Evolutionary conservation across 169 alveolate genomes (phyloP).

Genomic region (Cryptosporidium meleagridis): DNA sequence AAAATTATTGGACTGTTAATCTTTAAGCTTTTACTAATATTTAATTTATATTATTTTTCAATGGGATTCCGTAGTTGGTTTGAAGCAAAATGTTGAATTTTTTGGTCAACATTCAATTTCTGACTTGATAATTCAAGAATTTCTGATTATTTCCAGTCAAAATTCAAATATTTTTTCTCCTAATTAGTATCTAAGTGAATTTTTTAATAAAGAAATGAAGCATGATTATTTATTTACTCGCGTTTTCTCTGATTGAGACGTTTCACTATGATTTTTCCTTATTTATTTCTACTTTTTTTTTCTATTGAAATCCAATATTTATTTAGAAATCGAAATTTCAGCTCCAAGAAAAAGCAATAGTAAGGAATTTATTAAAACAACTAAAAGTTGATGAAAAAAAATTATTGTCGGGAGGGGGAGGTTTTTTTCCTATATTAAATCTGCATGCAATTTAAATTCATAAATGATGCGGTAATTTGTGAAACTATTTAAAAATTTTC

Average conservation of each 20-base stretch:
- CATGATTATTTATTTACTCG: background rate
- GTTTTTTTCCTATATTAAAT: background rate
- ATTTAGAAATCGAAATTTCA: too few relatives aligned
- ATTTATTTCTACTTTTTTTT: too few relatives aligned
- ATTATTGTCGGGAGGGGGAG: background rate
- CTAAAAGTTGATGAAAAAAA: too few relatives aligned
- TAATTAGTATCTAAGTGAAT: background rate
- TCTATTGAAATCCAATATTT: too few relatives aligned
- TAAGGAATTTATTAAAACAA: too few relatives aligned
- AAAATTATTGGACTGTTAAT: background rate
- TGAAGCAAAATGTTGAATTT: background rate
- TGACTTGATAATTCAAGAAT: background rate
- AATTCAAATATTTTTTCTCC: background rate
- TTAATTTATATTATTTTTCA: background rate
- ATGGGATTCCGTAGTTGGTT: slow-evolving; percentile 11
- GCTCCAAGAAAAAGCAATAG: too few relatives aligned
- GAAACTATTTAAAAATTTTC: background rate
- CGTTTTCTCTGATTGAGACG: background rate
- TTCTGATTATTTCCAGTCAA: background rate
- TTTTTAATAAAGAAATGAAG: background rate
- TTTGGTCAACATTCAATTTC: background rate
- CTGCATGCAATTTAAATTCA: background rate
- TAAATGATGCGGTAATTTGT: background rate
- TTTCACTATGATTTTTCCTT: too few relatives aligned
- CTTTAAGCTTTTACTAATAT: background rate